Evolutionary conservation across 202 grass and related monocot species (phyloP).

Genomic region (Carex arenaria): DNA sequence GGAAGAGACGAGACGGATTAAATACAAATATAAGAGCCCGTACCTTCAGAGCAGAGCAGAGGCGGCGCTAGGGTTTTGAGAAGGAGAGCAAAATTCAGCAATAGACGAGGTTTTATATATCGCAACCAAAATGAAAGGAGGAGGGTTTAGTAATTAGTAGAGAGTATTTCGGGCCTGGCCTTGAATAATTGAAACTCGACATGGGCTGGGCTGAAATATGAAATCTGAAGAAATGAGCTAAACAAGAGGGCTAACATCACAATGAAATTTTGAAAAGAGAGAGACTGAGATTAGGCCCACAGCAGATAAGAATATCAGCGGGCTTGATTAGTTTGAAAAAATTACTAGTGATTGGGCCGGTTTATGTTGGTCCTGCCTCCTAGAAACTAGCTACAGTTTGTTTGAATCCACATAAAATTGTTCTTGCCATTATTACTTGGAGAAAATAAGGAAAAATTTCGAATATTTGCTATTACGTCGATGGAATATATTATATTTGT

Average conservation of each 20-base stretch:
- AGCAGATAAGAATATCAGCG: too few relatives aligned
- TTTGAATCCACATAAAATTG: too few relatives aligned
- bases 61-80: slow-evolving; percentile 16
- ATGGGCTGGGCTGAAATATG: not conserved
- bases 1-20: not conserved
- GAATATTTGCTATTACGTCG: not conserved
- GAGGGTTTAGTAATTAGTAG: not conserved
- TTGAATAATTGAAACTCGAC: not conserved
- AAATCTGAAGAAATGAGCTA: too few relatives aligned
- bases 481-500: not conserved
- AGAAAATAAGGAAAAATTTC: not conserved
- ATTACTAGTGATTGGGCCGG: too few relatives aligned
- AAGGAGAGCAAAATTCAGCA: not conserved
- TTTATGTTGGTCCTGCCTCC: too few relatives aligned
- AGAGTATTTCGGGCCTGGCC: not conserved
- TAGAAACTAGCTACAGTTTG: too few relatives aligned
- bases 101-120: not conserved
- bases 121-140: not conserved
- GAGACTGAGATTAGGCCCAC: too few relatives aligned
- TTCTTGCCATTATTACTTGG: not conserved
- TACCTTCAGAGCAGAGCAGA: not conserved
- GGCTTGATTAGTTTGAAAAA: too few relatives aligned
- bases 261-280: too few relatives aligned
- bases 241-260: too few relatives aligned
- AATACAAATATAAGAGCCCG: not conserved